Base-by-base conservation (phyloP, 106 monocot genomes). In the Dendrobium huoshanense region DNA sequence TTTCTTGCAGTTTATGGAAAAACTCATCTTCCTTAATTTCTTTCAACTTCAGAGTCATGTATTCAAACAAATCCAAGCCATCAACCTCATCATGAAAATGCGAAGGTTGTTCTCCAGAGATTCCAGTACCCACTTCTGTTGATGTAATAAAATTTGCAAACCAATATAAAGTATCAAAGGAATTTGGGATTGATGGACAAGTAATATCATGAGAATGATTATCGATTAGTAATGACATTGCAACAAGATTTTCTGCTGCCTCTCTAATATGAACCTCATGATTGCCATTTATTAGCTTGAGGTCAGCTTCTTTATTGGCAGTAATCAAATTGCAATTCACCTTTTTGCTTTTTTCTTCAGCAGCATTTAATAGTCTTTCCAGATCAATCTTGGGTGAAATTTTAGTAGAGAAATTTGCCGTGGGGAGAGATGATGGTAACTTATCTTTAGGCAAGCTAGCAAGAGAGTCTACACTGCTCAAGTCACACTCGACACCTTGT, bases 181-280 rank as follows among this genome's bases (percentile, higher is more conserved):
- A 92, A 55, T 7, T 48, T 48, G 48, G 48, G 7, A 48, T 48
- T 11, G 48, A 48, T 11, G 48, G 48, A 11, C 48, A 11, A 48
- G 7, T 48, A 48, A 48, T 7, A 11, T 48, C 11, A 48, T 48
- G 48, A 48, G 48, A 48, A 48, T 48, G 48, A 48, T 48, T 7
- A 11, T 11, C 7, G 48, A 48, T 48, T 9, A 48, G 48, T 11
- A 48, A 48, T 11, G 48, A 48, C 48, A 95, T 87, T 11, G 79
- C 82, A 73, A 90, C 68, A 42, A 95, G 80, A 65, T 49, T 80
- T 75, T 90, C 85, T 49, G 92, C 95, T 75, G 90, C 90, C 64
- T 75, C 27, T 83, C 51, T 83, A 40, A 68, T 75, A 13, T 20
- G 75, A 25, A 47, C 4, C 33, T 88, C 86, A 44, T 81, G 13